These are phyloP conservation scores for Teratosphaeria zuluensis DNA, from an alignment of 2,329 filamentous ascomycete species.

Conservation along the genomic window DNA sequence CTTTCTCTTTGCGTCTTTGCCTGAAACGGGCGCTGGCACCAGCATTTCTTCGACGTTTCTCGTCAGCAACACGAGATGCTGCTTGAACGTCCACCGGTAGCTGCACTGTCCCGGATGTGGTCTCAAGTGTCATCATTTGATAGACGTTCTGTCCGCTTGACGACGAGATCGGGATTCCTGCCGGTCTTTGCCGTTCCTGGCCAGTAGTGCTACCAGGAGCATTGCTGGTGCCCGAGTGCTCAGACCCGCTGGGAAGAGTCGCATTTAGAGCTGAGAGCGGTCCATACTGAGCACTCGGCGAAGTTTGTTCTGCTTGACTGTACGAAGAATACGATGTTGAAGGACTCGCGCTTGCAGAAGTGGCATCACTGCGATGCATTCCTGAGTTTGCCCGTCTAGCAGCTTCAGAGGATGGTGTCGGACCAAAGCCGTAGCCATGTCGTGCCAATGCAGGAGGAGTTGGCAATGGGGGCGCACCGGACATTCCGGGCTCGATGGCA, in stretches of 20 bases:
- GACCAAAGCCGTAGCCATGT: constrained; percentile 26
- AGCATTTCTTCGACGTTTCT: constrained; percentile 77
- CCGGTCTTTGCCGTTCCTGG: constrained; percentile 13
- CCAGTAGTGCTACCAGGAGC: background rate
- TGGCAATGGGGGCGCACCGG: constrained; percentile 38
- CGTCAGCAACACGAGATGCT: constrained; percentile 71
- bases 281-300: constrained; percentile 16
- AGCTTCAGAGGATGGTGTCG: constrained; percentile 29
- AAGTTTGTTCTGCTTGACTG: constrained; percentile 29
- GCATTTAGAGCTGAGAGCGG: constrained; percentile 1
- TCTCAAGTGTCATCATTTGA: constrained; percentile 46
- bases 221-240: background rate
- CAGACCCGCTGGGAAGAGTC: background rate
- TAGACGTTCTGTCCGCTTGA: constrained; percentile 37
- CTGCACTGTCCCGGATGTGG: constrained; percentile 41
- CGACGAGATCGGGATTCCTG: constrained; percentile 37
- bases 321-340: constrained; percentile 41
- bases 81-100: constrained; percentile 72
- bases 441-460: constrained; percentile 33
- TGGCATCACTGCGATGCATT: constrained; percentile 9
- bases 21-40: constrained; percentile 77
- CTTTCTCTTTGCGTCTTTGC: constrained; percentile 71
- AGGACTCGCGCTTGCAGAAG: constrained; percentile 34
- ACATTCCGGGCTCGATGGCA: constrained; percentile 33
- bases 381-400: constrained; percentile 29